Evolutionary conservation across 768 basidiomycete genomes (phyloP).

Genomic region (Amanita pallidorosea): DNA sequence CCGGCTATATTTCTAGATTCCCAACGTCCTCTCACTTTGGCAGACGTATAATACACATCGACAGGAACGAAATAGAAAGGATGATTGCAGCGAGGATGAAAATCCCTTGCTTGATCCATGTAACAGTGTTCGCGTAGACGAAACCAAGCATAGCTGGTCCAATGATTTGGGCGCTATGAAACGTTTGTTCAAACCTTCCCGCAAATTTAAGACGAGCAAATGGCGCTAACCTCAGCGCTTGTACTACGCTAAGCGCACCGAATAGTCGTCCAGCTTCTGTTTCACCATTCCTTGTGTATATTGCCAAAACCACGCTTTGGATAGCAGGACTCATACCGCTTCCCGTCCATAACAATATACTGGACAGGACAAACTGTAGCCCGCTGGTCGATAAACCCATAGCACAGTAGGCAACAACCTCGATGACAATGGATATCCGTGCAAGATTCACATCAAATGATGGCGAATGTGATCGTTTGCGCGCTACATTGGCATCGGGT

Average conservation of each 20-base stretch:
- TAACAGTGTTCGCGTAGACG: slow-evolving; percentile 63
- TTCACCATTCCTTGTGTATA: slow-evolving; percentile 45
- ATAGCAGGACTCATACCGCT: slow-evolving; percentile 54
- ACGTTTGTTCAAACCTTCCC: background rate
- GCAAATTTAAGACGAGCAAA: background rate
- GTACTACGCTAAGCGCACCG: slow-evolving; percentile 68
- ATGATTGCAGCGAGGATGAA: slow-evolving; percentile 24
- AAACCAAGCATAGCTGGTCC: slow-evolving; percentile 67
- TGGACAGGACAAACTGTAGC: slow-evolving; percentile 38
- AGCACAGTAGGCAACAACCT: slow-evolving; percentile 37
- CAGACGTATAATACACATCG: background rate
- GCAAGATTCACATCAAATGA: slow-evolving; percentile 64
- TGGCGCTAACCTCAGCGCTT: slow-evolving; percentile 45
- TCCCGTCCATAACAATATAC: slow-evolving; percentile 48
- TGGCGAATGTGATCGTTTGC: slow-evolving; percentile 28
- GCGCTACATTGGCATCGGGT: slow-evolving; percentile 5
- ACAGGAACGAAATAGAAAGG: background rate
- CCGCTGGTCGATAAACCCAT: slow-evolving; percentile 39
- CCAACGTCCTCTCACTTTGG: no score
- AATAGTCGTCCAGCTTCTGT: slow-evolving; percentile 70
- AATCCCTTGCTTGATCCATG: slow-evolving; percentile 54
- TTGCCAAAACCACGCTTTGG: slow-evolving; percentile 61
- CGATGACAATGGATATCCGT: slow-evolving; percentile 48
- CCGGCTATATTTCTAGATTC: no score
- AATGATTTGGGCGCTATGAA: slow-evolving; percentile 48